Percentiles rank a stretch among this genome's conserved stretches.
Evolutionary conservation across 2,329 filamentous ascomycete species (phyloP).

Genomic region (Colletotrichum ledebouriae): DNA sequence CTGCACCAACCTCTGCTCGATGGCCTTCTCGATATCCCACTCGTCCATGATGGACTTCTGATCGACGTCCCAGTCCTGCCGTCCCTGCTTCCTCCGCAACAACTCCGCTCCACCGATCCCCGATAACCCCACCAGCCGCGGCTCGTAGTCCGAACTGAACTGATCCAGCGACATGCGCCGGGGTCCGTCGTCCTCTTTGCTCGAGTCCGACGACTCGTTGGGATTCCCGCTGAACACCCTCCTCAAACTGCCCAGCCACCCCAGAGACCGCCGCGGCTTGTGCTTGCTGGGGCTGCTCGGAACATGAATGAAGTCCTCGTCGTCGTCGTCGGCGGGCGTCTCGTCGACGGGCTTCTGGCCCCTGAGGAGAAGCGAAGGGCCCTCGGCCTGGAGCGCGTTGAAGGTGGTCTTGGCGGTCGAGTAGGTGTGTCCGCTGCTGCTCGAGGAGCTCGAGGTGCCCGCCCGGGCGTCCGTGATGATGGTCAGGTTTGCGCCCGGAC

Average conservation of each 20-base stretch:
- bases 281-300: slow-evolving; percentile 70
- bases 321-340: slow-evolving; percentile 53
- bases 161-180: slow-evolving; percentile 49
- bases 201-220: slow-evolving; percentile 48
- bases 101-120: slow-evolving; percentile 60
- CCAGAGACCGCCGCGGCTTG: slow-evolving; percentile 62
- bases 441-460: slow-evolving; percentile 51
- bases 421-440: slow-evolving; percentile 59
- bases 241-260: slow-evolving; percentile 77
- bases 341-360: slow-evolving; percentile 24
- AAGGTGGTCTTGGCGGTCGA: slow-evolving; percentile 69
- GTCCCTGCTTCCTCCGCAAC: slow-evolving; percentile 67
- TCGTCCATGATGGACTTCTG: slow-evolving; percentile 73
- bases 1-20: slow-evolving; percentile 79
- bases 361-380: slow-evolving; percentile 61
- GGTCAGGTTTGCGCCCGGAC: slow-evolving; percentile 34
- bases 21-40: slow-evolving; percentile 82
- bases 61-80: slow-evolving; percentile 66
- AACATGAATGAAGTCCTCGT: slow-evolving; percentile 49
- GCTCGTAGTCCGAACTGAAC: slow-evolving; percentile 59
- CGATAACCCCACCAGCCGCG: slow-evolving; percentile 57
- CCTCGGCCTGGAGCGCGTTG: slow-evolving; percentile 65
- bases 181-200: slow-evolving; percentile 44
- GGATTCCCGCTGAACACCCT: slow-evolving; percentile 69
- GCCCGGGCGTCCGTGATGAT: slow-evolving; percentile 42